Evolutionary conservation across 345 rosid genomes (phyloP), one percentile per base, ranked within the genome.

Genomic region (Rhodamnia argentea): DNA sequence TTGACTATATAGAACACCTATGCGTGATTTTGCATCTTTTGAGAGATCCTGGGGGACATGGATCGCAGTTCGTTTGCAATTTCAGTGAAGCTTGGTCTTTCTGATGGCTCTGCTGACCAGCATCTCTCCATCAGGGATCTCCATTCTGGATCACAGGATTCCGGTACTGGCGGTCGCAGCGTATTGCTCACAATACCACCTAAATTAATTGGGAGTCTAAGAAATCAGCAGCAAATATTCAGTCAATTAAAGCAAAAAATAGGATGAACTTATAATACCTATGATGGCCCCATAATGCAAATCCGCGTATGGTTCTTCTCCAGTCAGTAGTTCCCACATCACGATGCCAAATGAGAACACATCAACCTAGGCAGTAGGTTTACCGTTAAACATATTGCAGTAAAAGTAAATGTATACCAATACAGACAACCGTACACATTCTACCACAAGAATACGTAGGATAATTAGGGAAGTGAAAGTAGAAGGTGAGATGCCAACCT

Each of bases 161-260:
- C 95, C 1, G 94, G 97, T 85, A 94, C 90, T 0, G 84, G 75
- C 1, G 95, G 97, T 59, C 97, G 88, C 88, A 94, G 88, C 15
- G 97, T 94, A 81, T 94, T 94, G 92, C 91, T 93, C 84, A 94
- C 94, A 2, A 94, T 92, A 83, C 96, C 95, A 75, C 96, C 96
- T 94, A 88, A 62, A 82, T 51, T 47, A 26, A 70, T 83, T 81
- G 87, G 87, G 56, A 32, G 29, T 70, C 81, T 60, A 52, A 84
- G 50, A 26, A 40, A 70, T 81, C 23, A 51, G 51, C 50, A 70
- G 81, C 40, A 70, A 37, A 70, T 70, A 70, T 37, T 18, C 47
- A 18, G 37, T 26, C 59, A 83, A 56, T 83, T 20, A 42, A 50
- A 50, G 32, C 26, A 53, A 32, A 52, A 51, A 4, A 23, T 15